phyloP scores from a whole-genome alignment of 352 stramenopile genomes.

The Phytophthora tubulina region DNA sequence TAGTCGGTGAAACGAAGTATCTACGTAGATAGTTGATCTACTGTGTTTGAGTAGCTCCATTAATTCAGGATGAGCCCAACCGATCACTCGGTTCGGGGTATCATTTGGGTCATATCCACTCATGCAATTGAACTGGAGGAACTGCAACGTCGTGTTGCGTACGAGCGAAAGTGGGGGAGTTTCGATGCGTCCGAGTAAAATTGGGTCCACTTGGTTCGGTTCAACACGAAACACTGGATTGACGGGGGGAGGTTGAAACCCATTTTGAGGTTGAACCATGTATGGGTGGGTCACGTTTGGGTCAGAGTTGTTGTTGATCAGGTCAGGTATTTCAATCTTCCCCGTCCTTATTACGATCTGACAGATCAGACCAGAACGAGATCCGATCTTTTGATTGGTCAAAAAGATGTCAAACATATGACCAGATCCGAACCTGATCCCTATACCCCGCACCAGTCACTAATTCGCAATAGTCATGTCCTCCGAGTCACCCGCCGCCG shows the following conservation, averaged over 20 bases:
- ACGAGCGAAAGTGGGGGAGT: constrained; percentile 2
- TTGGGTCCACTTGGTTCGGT: constrained; percentile 1
- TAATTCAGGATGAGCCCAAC: constrained; percentile 23
- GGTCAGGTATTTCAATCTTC: too few species aligned
- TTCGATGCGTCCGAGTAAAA: constrained; percentile 11
- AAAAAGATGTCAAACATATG: too few species aligned
- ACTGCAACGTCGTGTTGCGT: constrained; percentile 1
- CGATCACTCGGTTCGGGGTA: constrained; percentile 10
- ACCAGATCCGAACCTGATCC: too few species aligned
- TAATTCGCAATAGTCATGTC: constrained; percentile 1
- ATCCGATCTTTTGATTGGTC: too few species aligned
- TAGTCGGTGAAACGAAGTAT: constrained; percentile 18
- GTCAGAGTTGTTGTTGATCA: too few species aligned
- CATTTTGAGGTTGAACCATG: background rate
- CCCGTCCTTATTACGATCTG: too few species aligned
- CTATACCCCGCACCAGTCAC: constrained; percentile 27
- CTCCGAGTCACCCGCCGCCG: constrained; percentile 33
- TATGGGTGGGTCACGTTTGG: background rate
- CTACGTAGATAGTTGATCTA: constrained; percentile 30
- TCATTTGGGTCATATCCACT: background rate
- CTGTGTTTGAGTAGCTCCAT: constrained; percentile 21
- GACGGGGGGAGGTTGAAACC: background rate
- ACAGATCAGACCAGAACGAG: too few species aligned
- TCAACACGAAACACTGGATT: background rate
- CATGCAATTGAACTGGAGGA: constrained; percentile 12